Evolutionary conservation across 148 eudicot species (phyloP), one percentile per base, ranked within the genome.

Genomic region (Hydrangea macrophylla): DNA sequence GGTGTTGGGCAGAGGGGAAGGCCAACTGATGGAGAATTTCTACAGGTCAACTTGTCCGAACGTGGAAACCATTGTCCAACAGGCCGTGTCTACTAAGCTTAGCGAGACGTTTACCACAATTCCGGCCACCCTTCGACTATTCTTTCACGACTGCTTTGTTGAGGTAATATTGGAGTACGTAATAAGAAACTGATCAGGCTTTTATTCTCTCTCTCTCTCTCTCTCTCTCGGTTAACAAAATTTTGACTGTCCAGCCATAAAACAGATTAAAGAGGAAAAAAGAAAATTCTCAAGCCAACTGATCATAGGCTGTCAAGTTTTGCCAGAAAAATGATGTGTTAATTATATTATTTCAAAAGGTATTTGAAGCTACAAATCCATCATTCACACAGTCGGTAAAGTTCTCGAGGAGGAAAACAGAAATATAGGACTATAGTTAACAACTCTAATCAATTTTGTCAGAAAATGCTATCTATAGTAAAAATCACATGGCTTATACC

Each of bases 71-170:
- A 54, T 86, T 7, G 91, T 90, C 0, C 60, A 65, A 24, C 80
- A 82, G 31, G 82, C 75, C 0, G 91, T 90, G 26, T 10, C 36
- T 10, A 66, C 55, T 8, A 90, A 88, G 62, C 63, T 70, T 3
- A 73, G 32, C 48, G 78, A 86, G 75, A 84, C 96, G n/a, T 60
- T 66, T 23, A 51, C 73, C 12, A 84, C 91, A 5, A 78, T 88
- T 70, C 93, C 82, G 31, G 91, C 88, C 67, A 90, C 93, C 0
- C 84, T 90, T 35, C 89, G 91, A 2, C 76, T 90, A 40, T 88
- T 85, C 68, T 82, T 90, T 69, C 96, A 88, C 62, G 93, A 90
- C 58, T 88, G 96, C 70, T 69, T 90, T 57, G 85, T 88, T 7
- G 82, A 79, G 87, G 93, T 88, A 57, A 8, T 5, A 13, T 20